phyloP scores from a whole-genome alignment of 352 stramenopile genomes.

The Phytophthora hibernalis region DNA sequence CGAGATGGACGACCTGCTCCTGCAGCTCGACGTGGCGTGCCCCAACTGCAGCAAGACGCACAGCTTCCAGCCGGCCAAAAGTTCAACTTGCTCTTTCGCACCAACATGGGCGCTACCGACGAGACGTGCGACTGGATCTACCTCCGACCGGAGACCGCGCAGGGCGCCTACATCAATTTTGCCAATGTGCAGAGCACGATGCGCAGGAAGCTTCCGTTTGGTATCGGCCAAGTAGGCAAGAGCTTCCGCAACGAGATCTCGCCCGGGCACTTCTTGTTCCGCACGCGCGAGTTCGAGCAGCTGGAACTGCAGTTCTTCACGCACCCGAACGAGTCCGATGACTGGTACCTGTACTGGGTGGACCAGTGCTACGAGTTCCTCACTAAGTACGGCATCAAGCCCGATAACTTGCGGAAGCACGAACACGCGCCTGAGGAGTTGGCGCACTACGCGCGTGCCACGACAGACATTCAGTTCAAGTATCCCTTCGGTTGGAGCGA shows the following conservation, averaged over 20 bases:
- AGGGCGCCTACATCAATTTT: conserved; percentile 99
- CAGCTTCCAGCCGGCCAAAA: conserved; percentile 87
- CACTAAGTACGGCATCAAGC: conserved; percentile 88
- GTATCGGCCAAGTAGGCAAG: conserved; percentile 98
- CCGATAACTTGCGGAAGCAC: conserved; percentile 92
- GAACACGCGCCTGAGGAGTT: conserved; percentile 93
- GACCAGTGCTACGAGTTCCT: conserved; percentile 92
- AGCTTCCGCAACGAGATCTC: conserved; percentile 99
- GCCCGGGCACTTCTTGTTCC: conserved; percentile 97
- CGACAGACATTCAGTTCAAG: conserved; percentile 97
- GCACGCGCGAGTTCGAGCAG: conserved; percentile 98
- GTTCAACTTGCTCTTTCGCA: conserved; percentile 99
- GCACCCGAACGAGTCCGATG: conserved; percentile 73
- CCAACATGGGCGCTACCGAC: conserved; percentile 93
- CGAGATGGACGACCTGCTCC: conserved; percentile 69
- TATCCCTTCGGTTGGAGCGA: conserved; percentile 98
- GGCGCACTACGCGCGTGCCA: conserved; percentile 96
- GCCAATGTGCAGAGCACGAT: conserved; percentile 94
- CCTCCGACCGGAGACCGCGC: conserved; percentile 97
- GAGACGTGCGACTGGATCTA: conserved; percentile 93
- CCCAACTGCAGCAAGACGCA: conserved; percentile 58
- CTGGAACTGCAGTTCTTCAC: conserved; percentile 94
- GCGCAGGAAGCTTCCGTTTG: conserved; percentile 95
- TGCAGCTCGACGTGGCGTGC: conserved; percentile 55
- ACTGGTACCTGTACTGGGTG: conserved; percentile 93